Conservation (phyloP, 2,329 filamentous ascomycete species). For the Xylaria sp. region DNA sequence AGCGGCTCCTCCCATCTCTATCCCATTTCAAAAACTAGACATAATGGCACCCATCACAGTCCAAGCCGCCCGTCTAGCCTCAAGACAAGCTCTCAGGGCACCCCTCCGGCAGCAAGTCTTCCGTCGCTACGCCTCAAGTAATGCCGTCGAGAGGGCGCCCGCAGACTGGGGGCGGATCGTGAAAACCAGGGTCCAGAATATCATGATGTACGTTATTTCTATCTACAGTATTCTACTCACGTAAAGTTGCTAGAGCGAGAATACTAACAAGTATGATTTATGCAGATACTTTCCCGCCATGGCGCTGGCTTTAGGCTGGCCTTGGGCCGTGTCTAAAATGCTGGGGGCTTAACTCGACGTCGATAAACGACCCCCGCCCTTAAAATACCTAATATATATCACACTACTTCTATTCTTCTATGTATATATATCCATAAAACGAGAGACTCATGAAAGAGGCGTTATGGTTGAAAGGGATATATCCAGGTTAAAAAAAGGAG, state of each 20-base stretch:
- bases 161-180: slow-evolving; percentile 52
- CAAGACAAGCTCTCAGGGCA: slow-evolving; percentile 23
- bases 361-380: slow-evolving; percentile 1
- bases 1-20: slow-evolving; percentile 23
- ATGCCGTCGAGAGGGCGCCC: slow-evolving; percentile 9
- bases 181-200: slow-evolving; percentile 46
- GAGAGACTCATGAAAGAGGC: slow-evolving; percentile 5
- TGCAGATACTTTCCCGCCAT: slow-evolving; percentile 51
- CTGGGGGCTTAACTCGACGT: slow-evolving; percentile 38
- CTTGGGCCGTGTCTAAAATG: slow-evolving; percentile 39
- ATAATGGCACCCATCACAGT: slow-evolving; percentile 30
- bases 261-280: slow-evolving; percentile 14
- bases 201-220: slow-evolving; percentile 50
- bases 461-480: slow-evolving; percentile 22
- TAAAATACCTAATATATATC: neutral
- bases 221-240: neutral
- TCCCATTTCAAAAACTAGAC: neutral
- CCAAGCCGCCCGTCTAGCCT: slow-evolving; percentile 31
- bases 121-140: slow-evolving; percentile 21
- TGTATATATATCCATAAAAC: slow-evolving; percentile 23
- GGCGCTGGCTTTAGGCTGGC: slow-evolving; percentile 53
- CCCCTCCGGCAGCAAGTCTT: slow-evolving; percentile 23
- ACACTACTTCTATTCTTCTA: slow-evolving; percentile 18
- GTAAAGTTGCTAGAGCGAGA: neutral
- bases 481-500: neutral